Percentiles rank a stretch among this genome's conserved stretches.
Evolutionary conservation across 192 early-diverging fungal genomes (phyloP).

Genomic region (Linnemannia hyalina): DNA sequence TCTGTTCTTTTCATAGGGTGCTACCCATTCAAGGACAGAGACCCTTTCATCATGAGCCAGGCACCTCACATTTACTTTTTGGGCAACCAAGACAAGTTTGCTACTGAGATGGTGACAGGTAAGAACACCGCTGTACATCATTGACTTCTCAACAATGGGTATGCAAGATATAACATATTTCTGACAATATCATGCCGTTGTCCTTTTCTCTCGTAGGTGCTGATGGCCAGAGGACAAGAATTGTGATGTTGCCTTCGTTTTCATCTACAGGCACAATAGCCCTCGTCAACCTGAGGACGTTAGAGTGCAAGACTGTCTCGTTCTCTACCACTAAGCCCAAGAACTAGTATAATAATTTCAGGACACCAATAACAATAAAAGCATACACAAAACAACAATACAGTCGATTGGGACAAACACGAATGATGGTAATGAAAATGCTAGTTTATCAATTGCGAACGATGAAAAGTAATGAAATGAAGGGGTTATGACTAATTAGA

Average conservation of each 20-base stretch:
- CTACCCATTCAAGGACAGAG: constrained; percentile 88
- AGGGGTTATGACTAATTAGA: neutral
- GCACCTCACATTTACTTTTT: constrained; percentile 91
- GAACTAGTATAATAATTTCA: neutral
- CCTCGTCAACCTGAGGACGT: constrained; percentile 82
- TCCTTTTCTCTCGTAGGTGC: constrained; percentile 50
- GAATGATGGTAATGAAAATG: neutral
- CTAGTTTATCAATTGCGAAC: constrained; percentile 1
- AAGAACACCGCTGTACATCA: neutral
- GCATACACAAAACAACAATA: neutral
- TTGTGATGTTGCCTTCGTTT: constrained; percentile 88
- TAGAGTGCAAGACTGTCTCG: constrained; percentile 66
- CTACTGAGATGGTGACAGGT: constrained; percentile 67
- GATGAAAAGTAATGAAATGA: neutral
- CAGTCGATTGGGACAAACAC: neutral
- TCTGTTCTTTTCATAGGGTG: constrained; percentile 72
- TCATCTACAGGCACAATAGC: constrained; percentile 73
- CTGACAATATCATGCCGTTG: constrained; percentile 7
- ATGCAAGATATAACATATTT: neutral
- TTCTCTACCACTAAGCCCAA: constrained; percentile 28
- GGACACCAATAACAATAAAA: neutral
- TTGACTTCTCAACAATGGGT: neutral
- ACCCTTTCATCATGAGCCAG: constrained; percentile 87
- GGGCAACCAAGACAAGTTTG: constrained; percentile 88
- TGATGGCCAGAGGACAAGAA: constrained; percentile 70